Percentiles rank a stretch among this genome's conserved stretches.
Conservation (phyloP, 768 basidiomycete genomes). For the Lentinula raphanica region DNA sequence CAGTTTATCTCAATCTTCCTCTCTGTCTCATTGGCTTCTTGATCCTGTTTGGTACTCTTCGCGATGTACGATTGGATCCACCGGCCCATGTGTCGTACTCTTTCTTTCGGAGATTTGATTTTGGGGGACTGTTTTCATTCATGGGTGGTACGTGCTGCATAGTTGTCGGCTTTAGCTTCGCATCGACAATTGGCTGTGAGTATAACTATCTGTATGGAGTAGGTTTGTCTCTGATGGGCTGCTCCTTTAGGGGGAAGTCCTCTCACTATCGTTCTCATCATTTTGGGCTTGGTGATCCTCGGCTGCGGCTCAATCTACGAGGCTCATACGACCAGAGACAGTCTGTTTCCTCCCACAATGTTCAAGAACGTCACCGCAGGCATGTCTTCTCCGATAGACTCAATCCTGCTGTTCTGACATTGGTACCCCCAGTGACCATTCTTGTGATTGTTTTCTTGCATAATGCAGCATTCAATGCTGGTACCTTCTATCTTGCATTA, state of each 20-base stretch:
- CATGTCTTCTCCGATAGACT: constrained; percentile 24
- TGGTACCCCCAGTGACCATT: constrained; percentile 47
- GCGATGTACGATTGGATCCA: constrained; percentile 43
- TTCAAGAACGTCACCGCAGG: constrained; percentile 60
- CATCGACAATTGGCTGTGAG: constrained; percentile 65
- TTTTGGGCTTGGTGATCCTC: constrained; percentile 50
- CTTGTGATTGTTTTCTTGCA: constrained; percentile 73
- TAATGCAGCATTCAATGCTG: constrained; percentile 78
- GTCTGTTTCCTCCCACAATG: constrained; percentile 61
- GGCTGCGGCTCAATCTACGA: constrained; percentile 64
- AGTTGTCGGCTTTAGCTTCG: constrained; percentile 77
- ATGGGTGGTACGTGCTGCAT: constrained; percentile 71
- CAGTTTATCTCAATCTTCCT: constrained; percentile 83
- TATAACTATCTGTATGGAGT: constrained; percentile 11
- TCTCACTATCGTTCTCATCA: constrained; percentile 56
- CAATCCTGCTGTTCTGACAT: neutral
- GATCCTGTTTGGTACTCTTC: constrained; percentile 57
- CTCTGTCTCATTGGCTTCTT: constrained; percentile 57
- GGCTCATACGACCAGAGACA: constrained; percentile 58
- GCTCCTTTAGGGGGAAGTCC: constrained; percentile 55
- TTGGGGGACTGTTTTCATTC: constrained; percentile 70
- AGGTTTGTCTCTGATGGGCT: constrained; percentile 3
- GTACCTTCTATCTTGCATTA: constrained; percentile 81
- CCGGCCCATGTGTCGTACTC: constrained; percentile 41
- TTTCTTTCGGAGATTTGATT: constrained; percentile 62